These are phyloP conservation scores for Camillea tinctor DNA, from an alignment of 2,329 filamentous ascomycete genomes.

Conservation along the genomic window DNA sequence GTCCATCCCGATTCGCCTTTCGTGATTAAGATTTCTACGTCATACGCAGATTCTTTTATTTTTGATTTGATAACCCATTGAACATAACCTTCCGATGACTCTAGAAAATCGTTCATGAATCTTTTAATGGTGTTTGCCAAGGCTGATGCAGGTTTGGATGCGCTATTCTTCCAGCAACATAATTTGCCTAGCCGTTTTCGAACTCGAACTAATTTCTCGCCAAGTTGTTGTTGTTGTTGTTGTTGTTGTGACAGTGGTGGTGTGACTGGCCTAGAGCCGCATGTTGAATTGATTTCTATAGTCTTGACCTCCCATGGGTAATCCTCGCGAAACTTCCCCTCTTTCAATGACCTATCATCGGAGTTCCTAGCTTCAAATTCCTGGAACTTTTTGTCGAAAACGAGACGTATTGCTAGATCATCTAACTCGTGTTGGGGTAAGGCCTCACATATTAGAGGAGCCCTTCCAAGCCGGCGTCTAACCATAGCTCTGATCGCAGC, in stretches of 20 bases:
- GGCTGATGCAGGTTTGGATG: neutral
- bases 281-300: neutral
- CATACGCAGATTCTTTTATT: neutral
- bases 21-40: neutral
- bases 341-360: neutral
- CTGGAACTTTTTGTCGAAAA: neutral
- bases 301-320: neutral
- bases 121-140: neutral
- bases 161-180: neutral
- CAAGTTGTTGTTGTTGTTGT: neutral
- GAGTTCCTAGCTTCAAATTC: neutral
- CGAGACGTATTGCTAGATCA: neutral
- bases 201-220: neutral
- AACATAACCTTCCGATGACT: neutral
- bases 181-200: neutral
- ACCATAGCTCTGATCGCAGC: slow-evolving; percentile 1
- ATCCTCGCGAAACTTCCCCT: neutral
- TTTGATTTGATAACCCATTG: neutral
- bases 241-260: no score
- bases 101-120: neutral
- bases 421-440: neutral
- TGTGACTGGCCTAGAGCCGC: neutral
- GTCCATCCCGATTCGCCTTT: neutral
- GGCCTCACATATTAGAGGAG: neutral
- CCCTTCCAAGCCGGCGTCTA: slow-evolving; percentile 1